Base-by-base conservation (phyloP, 495 filamentous ascomycete species). In the Hypoxylon trugodes region DNA sequence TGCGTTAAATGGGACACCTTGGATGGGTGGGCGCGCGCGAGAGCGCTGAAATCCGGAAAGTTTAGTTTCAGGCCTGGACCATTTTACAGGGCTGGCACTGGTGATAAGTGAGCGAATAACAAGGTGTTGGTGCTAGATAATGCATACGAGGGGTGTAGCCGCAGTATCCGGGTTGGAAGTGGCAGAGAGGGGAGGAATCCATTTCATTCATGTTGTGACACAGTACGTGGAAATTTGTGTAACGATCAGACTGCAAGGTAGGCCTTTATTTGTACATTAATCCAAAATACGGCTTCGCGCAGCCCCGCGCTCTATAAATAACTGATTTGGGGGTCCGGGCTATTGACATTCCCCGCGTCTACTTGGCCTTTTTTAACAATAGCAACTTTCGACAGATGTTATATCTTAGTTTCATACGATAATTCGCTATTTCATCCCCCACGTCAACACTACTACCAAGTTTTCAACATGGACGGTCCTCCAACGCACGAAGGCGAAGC, bases 1-100 rank as follows among this genome's bases (percentile, higher is more conserved):
- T 66, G 62, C 32, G 55, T 60, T 18, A 51, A 66, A 12, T 66
- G 62, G 62, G 50, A 60, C 13, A 25, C 7, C 21, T 2, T 66
- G 16, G 48, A 60, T 7, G n/a, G 33, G 12, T 66, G 62, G 62
- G 56, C 62, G 5, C 21, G 49, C 4, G 19, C 47, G 35, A 48
- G 62, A 24, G 54, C 54, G 9, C 19, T 65, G 16, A 36, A 18
- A 49, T 21, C 45, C 12, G 45, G 28, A 30, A 32, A 49, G 16
- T 35, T 49, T 15, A 49, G 26, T 33, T 49, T 33, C 28, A 33
- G 45, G 45, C 74, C 6, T 9, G 40, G 9, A 59, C 66, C 30
- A 64, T 59, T 13, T 21, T 43, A 43, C 12, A 1, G 7, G 9
- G 19, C 16, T 8, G 40, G 16, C 15, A 21, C 40, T 22, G 19